A percentile compares a stretch with the other conserved stretches of the same genome.
Conservation (phyloP, 192 early-diverging fungal species). For the Mortierella hygrophila region DNA sequence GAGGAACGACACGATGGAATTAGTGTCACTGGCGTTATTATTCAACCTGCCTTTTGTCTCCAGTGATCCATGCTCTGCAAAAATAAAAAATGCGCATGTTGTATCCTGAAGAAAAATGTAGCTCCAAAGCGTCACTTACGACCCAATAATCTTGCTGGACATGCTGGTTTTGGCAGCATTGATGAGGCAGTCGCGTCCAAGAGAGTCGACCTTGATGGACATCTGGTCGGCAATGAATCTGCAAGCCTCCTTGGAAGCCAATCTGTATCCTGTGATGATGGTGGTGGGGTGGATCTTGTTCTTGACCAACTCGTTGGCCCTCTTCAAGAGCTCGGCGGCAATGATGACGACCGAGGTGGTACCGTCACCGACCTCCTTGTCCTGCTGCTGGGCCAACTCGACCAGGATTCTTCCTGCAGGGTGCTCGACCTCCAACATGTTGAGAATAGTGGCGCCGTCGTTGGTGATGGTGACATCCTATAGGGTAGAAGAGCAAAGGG, state of each 20-base stretch:
- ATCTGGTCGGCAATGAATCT: constrained; percentile 98
- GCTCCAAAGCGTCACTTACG: constrained; percentile 64
- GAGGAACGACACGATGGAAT: background rate
- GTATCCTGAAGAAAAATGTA: background rate
- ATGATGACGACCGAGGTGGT: constrained; percentile 99
- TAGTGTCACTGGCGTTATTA: background rate
- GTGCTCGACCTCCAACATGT: constrained; percentile 98
- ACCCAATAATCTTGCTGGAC: constrained; percentile 97
- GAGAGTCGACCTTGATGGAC: constrained; percentile 92
- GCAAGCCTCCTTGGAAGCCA: constrained; percentile 97
- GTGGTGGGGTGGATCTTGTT: constrained; percentile 99
- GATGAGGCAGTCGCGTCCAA: constrained; percentile 93
- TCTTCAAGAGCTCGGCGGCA: constrained; percentile 94
- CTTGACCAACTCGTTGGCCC: constrained; percentile 98
- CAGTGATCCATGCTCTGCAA: background rate
- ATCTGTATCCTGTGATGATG: constrained; percentile 95
- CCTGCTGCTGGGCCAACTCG: constrained; percentile 99
- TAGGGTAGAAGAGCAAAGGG: background rate
- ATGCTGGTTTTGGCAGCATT: constrained; percentile 99
- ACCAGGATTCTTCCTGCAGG: constrained; percentile 97
- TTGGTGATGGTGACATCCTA: constrained; percentile 99
- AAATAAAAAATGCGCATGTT: background rate
- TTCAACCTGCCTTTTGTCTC: background rate
- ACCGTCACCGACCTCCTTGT: constrained; percentile 99
- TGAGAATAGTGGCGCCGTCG: constrained; percentile 98